These are phyloP conservation scores for Hyaloscypha finlandica DNA, from an alignment of 495 filamentous ascomycete genomes.

Conservation along the genomic window DNA sequence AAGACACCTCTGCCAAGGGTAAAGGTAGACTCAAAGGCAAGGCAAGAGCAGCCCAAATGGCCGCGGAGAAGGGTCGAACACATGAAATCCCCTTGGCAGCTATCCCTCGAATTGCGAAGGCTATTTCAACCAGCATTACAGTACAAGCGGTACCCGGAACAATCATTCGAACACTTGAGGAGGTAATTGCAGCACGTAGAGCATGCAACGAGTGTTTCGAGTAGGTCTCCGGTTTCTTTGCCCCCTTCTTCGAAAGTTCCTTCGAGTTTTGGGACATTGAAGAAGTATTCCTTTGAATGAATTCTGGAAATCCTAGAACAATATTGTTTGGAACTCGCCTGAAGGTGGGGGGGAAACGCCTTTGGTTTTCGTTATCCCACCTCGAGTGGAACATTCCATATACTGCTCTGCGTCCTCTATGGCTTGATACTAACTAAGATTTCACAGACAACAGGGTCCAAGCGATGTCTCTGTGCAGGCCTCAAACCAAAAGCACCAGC, in stretches of 20 bases:
- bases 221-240: no score
- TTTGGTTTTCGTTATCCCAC: no score
- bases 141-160: background rate
- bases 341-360: no score
- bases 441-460: background rate
- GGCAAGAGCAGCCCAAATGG: background rate
- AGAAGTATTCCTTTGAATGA: no score
- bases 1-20: background rate
- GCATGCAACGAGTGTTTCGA: background rate
- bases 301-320: no score
- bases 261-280: no score
- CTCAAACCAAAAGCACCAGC: background rate
- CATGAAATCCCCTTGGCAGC: background rate
- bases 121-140: background rate
- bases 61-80: background rate
- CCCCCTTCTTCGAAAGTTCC: no score
- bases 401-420: no score
- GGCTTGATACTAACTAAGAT: no score
- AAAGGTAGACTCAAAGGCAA: background rate
- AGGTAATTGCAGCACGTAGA: background rate
- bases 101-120: background rate
- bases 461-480: background rate
- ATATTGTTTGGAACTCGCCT: no score
- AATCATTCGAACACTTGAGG: background rate
- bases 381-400: no score